Evolutionary conservation across 139 green algal genomes (phyloP).

Genomic region (Choricystis sp.): DNA sequence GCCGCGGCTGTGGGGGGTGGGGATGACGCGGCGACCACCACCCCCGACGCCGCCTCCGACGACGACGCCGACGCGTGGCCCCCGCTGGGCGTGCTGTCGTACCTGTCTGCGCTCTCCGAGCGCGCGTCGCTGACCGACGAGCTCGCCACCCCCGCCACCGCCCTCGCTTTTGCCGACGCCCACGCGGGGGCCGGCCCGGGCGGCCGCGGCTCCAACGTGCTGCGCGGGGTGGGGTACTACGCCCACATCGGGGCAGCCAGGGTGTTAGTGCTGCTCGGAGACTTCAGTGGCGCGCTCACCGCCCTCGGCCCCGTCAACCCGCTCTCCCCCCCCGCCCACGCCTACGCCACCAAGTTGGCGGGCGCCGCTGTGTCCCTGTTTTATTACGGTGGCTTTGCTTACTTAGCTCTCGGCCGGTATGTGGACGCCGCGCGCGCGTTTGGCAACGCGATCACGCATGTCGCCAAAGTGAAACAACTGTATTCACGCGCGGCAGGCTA

Average conservation of each 20-base stretch:
- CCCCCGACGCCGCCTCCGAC: background rate
- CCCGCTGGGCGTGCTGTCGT: conserved; percentile 61
- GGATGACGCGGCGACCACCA: background rate
- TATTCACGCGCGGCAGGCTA: conserved; percentile 43
- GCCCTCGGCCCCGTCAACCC: background rate
- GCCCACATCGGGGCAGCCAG: conserved; percentile 73
- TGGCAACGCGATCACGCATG: conserved; percentile 74
- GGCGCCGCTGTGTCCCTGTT: conserved; percentile 71
- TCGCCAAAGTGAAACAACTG: conserved; percentile 40
- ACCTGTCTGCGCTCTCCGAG: conserved; percentile 73
- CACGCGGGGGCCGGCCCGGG: background rate
- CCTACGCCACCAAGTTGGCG: conserved; percentile 57
- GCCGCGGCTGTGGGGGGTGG: too few species aligned
- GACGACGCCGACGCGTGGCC: conserved; percentile 52
- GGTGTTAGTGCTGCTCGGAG: conserved; percentile 80
- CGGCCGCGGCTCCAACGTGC: conserved; percentile 72
- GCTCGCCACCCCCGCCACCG: conserved; percentile 39
- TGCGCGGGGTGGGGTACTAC: conserved; percentile 92
- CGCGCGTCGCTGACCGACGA: conserved; percentile 56
- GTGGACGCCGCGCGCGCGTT: conserved; percentile 68
- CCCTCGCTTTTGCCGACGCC: background rate
- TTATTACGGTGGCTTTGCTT: conserved; percentile 91
- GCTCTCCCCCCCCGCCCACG: conserved; percentile 4
- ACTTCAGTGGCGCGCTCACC: conserved; percentile 66
- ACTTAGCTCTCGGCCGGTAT: conserved; percentile 80